Conservation (phyloP, 306 rosid genomes). For the Sicyos edulis region DNA sequence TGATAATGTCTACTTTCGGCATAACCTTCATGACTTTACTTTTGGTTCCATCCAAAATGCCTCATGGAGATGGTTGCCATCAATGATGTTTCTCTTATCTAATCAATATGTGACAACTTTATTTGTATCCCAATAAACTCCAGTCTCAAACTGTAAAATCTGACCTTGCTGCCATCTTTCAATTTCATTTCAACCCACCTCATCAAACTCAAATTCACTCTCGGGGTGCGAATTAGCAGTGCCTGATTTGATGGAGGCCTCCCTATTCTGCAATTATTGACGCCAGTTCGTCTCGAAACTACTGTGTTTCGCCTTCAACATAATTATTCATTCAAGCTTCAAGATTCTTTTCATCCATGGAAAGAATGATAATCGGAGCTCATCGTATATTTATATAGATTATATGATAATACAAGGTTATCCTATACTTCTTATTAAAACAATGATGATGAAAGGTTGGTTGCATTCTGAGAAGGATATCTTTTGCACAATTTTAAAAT, state of each 20-base stretch:
- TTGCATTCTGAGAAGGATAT: neutral
- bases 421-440: no score
- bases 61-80: no score
- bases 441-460: neutral
- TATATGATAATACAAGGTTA: neutral
- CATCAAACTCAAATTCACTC: neutral
- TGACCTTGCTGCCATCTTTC: neutral
- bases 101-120: no score
- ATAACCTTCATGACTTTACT: no score
- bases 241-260: neutral
- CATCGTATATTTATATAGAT: neutral
- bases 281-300: neutral
- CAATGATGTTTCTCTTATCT: no score
- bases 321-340: neutral
- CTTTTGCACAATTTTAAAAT: neutral
- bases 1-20: no score
- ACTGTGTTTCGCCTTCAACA: neutral
- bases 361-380: neutral
- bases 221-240: neutral
- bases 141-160: neutral
- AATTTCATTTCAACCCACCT: neutral
- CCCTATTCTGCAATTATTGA: neutral
- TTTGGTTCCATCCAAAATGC: no score
- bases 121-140: no score
- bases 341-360: neutral